Conservation (phyloP, 495 filamentous ascomycete species). For the Lichenothelia convexa region DNA sequence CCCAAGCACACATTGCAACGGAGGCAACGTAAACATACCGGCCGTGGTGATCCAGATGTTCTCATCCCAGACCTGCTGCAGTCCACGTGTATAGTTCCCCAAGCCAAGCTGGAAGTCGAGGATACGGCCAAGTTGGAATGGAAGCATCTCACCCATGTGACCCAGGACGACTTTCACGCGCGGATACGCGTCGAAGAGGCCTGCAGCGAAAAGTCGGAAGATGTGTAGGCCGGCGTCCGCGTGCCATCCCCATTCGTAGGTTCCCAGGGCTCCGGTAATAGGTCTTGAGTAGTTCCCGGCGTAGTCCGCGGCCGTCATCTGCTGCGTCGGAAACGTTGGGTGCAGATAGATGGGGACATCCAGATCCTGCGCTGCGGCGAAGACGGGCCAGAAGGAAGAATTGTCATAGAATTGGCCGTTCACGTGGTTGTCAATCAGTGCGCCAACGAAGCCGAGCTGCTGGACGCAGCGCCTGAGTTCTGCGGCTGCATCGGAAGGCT, state of each 20-base stretch:
- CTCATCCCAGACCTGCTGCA: no score
- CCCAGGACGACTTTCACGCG: conserved; percentile 28
- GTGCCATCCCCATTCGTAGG: conserved; percentile 28
- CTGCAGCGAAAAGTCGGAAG: conserved; percentile 24
- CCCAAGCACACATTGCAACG: no score
- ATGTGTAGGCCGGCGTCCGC: conserved; percentile 28
- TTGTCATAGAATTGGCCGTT: conserved; percentile 31
- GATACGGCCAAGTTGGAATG: conserved; percentile 16
- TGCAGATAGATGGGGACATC: conserved; percentile 43
- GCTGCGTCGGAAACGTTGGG: conserved; percentile 26
- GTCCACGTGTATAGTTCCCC: no score
- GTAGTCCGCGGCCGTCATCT: conserved; percentile 19
- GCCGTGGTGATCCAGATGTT: no score
- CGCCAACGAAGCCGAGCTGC: conserved; percentile 34
- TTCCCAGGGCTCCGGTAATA: conserved; percentile 22
- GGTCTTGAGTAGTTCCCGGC: conserved; percentile 25
- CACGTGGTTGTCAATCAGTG: conserved; percentile 35
- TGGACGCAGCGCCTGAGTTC: conserved; percentile 31
- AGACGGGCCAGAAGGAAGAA: conserved; percentile 27
- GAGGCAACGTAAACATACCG: no score
- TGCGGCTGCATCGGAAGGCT: conserved; percentile 25
- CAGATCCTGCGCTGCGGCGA: conserved; percentile 28
- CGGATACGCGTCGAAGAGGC: conserved; percentile 32
- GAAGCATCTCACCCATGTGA: conserved; percentile 29
- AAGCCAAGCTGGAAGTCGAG: conserved; percentile 2